These are phyloP conservation scores for Fusarium poae DNA, from an alignment of 2,329 filamentous ascomycete species.

Conservation along the genomic window DNA sequence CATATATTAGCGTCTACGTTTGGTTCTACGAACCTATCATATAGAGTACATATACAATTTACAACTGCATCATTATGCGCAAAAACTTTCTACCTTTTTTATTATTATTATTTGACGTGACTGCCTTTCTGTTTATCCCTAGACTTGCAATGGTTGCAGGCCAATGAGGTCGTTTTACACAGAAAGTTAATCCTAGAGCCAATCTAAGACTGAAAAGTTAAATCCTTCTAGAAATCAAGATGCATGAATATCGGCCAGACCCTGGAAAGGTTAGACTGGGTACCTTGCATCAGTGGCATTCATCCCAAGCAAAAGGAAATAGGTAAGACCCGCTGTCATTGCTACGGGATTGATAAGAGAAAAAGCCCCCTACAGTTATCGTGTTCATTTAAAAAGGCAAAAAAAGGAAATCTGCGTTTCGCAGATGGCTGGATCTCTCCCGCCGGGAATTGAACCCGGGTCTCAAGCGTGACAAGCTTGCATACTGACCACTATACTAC, in stretches of 20 bases:
- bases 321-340: background rate
- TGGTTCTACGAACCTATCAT: background rate
- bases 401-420: constrained; percentile 10
- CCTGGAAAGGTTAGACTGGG: background rate
- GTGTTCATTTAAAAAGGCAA: background rate
- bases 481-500: constrained; percentile 36
- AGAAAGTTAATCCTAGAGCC: background rate
- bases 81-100: accelerated
- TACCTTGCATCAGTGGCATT: background rate
- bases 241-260: constrained; percentile 16
- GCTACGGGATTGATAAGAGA: background rate
- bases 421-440: constrained; percentile 34
- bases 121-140: background rate
- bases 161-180: background rate
- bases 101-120: background rate
- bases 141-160: accelerated
- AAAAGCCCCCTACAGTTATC: accelerated
- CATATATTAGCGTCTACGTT: constrained; percentile 18
- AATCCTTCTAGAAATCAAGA: background rate
- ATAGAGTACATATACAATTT: constrained; percentile 20
- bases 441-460: constrained; percentile 31
- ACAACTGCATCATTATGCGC: constrained; percentile 3
- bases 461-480: constrained; percentile 36
- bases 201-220: background rate
- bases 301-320: background rate